These are phyloP conservation scores for Paramecium caudatum DNA, from an alignment of 73 alveolate species.

Conservation along the genomic window DNA sequence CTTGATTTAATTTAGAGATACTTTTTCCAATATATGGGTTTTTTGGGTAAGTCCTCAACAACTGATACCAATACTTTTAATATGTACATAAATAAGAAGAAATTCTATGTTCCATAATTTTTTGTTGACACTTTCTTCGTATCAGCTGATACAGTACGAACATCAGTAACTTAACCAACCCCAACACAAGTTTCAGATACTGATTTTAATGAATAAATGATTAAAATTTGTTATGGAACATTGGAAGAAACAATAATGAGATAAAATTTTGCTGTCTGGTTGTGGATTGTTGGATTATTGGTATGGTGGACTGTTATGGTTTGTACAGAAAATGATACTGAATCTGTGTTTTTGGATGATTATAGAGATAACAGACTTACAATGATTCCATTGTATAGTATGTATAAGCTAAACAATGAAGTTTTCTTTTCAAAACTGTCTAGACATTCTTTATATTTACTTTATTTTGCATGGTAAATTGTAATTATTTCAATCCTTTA, in stretches of 20 bases:
- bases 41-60: not conserved
- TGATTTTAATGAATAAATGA: not conserved
- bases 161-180: not conserved
- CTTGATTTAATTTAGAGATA: not conserved
- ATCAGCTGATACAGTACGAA: not conserved
- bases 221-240: constrained; percentile 61
- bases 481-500: constrained; percentile 25
- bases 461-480: constrained; percentile 58
- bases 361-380: not conserved
- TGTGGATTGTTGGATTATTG: constrained; percentile 27
- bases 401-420: constrained; percentile 36
- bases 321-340: constrained; percentile 58
- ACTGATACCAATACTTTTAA: not conserved
- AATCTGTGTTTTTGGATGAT: constrained; percentile 51
- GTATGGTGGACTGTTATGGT: constrained; percentile 55
- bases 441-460: not conserved
- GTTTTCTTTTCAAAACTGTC: constrained; percentile 48
- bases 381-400: constrained; percentile 53
- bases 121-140: constrained; percentile 10
- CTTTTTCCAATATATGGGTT: not conserved
- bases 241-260: constrained; percentile 43
- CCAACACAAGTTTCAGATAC: not conserved
- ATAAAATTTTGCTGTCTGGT: constrained; percentile 61
- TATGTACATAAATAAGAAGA: not conserved
- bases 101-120: constrained; percentile 19